A percentile compares a stretch with the other conserved stretches of the same genome.
phyloP scores from a whole-genome alignment of 371 early-diverging fungal genomes.

The Apophysomyces trapeziformis region DNA sequence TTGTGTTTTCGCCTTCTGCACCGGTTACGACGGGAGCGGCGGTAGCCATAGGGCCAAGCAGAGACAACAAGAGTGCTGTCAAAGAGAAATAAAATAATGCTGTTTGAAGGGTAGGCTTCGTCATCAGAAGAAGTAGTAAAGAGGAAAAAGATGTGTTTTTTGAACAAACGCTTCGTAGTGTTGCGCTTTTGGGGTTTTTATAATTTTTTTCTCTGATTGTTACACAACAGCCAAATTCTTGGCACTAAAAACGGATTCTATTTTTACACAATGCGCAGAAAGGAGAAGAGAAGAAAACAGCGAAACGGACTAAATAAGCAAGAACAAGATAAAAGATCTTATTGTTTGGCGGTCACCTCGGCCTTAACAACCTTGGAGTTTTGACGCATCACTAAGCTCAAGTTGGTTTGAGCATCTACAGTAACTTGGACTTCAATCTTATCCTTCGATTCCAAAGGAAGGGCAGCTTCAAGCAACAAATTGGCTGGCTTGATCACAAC shows the following conservation, averaged over 20 bases:
- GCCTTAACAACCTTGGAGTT: constrained; percentile 61
- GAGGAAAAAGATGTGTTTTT: not conserved
- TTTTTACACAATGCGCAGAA: not conserved
- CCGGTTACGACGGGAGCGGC: constrained; percentile 8
- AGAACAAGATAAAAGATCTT: constrained; percentile 1
- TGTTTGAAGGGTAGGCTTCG: not conserved
- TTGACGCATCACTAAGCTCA: constrained; percentile 60
- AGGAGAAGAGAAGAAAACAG: not conserved
- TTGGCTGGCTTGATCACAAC: constrained; percentile 60
- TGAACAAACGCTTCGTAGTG: not conserved
- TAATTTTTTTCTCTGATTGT: not conserved
- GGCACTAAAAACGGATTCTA: constrained; percentile 2
- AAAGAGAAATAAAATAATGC: constrained; percentile 9
- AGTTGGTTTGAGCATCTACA: constrained; percentile 56
- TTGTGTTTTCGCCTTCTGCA: constrained; percentile 4
- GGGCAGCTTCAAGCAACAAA: constrained; percentile 59
- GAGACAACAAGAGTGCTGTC: not conserved
- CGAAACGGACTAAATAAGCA: not conserved
- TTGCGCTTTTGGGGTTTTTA: not conserved
- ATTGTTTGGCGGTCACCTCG: constrained; percentile 41
- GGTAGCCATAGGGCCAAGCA: not conserved
- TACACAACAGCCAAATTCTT: constrained; percentile 4
- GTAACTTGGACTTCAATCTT: constrained; percentile 67
- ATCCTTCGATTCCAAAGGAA: constrained; percentile 59
- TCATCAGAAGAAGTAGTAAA: not conserved